These are phyloP conservation scores for Ganoderma resinaceum DNA, from an alignment of 1,284 basidiomycete species.

Conservation along the genomic window DNA sequence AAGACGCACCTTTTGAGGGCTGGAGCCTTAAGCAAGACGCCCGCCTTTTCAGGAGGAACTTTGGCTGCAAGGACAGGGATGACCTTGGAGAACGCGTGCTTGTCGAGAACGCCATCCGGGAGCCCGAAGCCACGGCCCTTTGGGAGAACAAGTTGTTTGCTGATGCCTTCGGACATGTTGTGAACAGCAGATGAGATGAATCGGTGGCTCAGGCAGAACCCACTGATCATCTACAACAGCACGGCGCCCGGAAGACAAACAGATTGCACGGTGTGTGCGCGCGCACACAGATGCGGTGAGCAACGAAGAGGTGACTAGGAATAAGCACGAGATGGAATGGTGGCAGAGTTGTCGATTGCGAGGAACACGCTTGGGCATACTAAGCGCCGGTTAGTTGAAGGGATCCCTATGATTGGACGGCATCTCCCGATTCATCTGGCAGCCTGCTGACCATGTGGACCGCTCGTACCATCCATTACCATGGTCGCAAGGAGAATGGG, in stretches of 20 bases:
- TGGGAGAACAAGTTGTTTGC: conserved; percentile 53
- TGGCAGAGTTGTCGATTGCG: not conserved
- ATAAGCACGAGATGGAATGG: not conserved
- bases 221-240: conserved; percentile 28
- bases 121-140: conserved; percentile 57
- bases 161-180: conserved; percentile 34
- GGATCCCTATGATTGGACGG: not conserved
- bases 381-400: not conserved
- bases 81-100: conserved; percentile 65
- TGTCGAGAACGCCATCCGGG: conserved; percentile 61
- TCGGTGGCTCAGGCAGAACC: conserved; percentile 21
- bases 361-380: not conserved
- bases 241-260: not conserved
- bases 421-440: not conserved
- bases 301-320: not conserved
- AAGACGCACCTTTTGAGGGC: conserved; percentile 62
- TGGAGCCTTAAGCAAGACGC: conserved; percentile 60
- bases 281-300: not conserved
- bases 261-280: not conserved
- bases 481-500: not conserved
- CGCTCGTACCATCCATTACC: no score
- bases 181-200: conserved; percentile 19
- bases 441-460: no score
- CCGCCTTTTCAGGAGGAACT: conserved; percentile 64
- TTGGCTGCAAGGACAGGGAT: conserved; percentile 73